A percentile compares a stretch with the other conserved stretches of the same genome.
Conservation (phyloP, 2,329 filamentous ascomycete species). For the Verticillium zaregamsianum region DNA sequence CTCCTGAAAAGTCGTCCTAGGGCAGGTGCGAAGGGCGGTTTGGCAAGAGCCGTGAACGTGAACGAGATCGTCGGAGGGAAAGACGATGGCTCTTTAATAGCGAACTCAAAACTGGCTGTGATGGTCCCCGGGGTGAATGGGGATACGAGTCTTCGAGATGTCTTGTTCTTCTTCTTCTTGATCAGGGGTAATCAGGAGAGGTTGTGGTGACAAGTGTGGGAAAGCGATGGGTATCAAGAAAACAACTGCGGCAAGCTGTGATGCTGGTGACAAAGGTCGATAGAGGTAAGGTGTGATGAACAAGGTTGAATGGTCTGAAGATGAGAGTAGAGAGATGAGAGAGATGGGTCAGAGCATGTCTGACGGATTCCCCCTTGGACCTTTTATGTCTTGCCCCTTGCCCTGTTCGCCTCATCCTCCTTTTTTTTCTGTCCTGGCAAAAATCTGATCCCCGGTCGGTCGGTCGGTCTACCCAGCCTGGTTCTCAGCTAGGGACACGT, state of each 20-base stretch:
- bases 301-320: not conserved
- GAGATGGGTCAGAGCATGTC: slow-evolving; percentile 9
- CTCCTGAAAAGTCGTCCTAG: not conserved
- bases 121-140: not conserved
- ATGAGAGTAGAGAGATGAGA: slow-evolving; percentile 12
- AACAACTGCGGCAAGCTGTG: not conserved
- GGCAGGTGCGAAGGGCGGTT: not conserved
- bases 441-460: not conserved
- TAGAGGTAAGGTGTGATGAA: not conserved
- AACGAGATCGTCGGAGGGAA: not conserved
- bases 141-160: not conserved
- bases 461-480: not conserved
- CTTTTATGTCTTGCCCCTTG: not conserved
- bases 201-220: not conserved
- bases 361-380: not conserved
- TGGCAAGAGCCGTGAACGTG: not conserved
- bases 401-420: not conserved
- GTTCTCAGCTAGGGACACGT: not conserved
- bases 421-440: not conserved
- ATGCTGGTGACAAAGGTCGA: not conserved
- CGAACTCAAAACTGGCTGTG: not conserved
- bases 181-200: too few relatives aligned
- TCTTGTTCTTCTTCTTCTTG: not conserved
- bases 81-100: not conserved
- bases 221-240: not conserved